Evolutionary conservation across 106 monocot species (phyloP).

Genomic region (Gastrodia elata): DNA sequence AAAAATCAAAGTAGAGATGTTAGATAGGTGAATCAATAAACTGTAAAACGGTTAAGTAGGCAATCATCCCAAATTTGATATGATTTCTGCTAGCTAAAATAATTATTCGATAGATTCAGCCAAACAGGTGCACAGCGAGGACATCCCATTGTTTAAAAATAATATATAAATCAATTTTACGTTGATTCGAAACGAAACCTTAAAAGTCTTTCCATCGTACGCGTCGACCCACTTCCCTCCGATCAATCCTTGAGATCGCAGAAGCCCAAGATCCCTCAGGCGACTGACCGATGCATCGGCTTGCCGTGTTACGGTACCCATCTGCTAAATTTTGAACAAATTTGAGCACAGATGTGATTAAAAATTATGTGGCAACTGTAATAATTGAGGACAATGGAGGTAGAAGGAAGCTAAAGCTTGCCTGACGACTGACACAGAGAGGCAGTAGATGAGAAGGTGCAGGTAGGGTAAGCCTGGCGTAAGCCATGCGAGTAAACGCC

Average conservation of each 20-base stretch:
- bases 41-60: too few species aligned
- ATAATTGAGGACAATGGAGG: not conserved
- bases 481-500: not conserved
- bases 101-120: not conserved
- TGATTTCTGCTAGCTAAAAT: not conserved
- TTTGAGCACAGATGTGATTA: not conserved
- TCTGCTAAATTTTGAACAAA: not conserved
- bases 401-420: not conserved
- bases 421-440: not conserved
- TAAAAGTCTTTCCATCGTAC: conserved; percentile 78
- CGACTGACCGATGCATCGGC: conserved; percentile 14
- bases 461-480: not conserved
- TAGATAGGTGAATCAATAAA: too few species aligned
- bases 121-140: not conserved
- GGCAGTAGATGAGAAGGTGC: not conserved
- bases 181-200: conserved; percentile 29
- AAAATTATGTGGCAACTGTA: not conserved
- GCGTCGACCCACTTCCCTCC: conserved; percentile 84
- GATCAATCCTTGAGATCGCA: conserved; percentile 62
- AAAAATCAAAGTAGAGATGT: too few species aligned
- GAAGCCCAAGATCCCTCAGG: conserved; percentile 49
- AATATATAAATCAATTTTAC: not conserved
- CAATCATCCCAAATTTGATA: too few species aligned
- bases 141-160: not conserved
- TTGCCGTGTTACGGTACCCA: not conserved